Evolutionary conservation across 768 basidiomycete genomes (phyloP).

Genomic region (Podaxis carcinomalis): DNA sequence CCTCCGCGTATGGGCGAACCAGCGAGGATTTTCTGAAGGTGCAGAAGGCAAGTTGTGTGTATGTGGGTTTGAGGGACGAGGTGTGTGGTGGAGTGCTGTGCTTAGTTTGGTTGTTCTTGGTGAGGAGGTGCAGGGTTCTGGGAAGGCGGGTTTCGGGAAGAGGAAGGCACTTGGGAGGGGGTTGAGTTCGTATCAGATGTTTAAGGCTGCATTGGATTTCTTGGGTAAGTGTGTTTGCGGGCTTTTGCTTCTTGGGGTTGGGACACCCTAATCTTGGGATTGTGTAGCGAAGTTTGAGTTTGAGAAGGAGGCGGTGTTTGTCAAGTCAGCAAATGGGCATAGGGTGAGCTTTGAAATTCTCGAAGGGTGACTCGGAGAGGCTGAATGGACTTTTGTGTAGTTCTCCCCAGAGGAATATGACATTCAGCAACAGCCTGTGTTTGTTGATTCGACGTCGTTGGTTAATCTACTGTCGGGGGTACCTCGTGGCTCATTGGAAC

Average conservation of each 20-base stretch:
- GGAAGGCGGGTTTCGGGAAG: constrained; percentile 23
- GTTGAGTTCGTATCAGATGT: constrained; percentile 86
- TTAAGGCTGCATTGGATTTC: constrained; percentile 82
- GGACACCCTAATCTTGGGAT: not conserved
- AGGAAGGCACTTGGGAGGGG: constrained; percentile 70
- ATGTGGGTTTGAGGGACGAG: constrained; percentile 65
- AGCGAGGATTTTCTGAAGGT: constrained; percentile 72
- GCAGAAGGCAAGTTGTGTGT: constrained; percentile 41
- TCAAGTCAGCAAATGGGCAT: constrained; percentile 52
- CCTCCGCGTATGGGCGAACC: constrained; percentile 86
- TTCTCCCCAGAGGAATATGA: constrained; percentile 56
- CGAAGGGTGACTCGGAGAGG: not conserved
- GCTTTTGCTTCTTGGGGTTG: not conserved
- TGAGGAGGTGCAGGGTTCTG: constrained; percentile 43
- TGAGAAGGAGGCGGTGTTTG: constrained; percentile 47
- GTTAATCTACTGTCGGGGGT: constrained; percentile 77
- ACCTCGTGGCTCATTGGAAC: constrained; percentile 70
- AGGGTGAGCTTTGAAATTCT: constrained; percentile 34
- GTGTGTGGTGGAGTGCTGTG: constrained; percentile 65
- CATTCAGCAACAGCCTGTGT: constrained; percentile 46
- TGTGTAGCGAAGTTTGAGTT: constrained; percentile 69
- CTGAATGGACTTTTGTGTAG: constrained; percentile 27
- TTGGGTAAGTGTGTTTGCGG: constrained; percentile 48
- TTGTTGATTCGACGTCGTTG: constrained; percentile 75
- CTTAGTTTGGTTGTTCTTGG: constrained; percentile 62